Evolutionary conservation across 179 eudicot species (phyloP), one percentile per base, ranked within the genome.

Genomic region (Monotropa hypopitys): DNA sequence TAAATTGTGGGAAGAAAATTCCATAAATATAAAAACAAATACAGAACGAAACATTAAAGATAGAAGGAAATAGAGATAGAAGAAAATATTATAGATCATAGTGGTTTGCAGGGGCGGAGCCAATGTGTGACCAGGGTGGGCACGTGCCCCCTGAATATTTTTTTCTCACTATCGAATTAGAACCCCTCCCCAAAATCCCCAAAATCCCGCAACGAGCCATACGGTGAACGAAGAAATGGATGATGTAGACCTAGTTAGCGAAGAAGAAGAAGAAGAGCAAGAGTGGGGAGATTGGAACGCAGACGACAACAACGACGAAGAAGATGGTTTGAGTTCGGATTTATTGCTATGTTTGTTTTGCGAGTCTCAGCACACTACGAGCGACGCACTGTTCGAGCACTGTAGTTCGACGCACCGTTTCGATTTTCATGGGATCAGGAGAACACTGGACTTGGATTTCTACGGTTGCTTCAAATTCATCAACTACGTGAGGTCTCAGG

Each of bases 261-360:
- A 83, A 20, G 81, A 72, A 40, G 76, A 73, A 15, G 83, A 63
- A 0, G 85, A 82, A 70, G 85, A 26, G 11, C 82, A 83, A 69
- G 77, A 76, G 30, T 94, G 98, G 98, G 92, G 88, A 0, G 98
- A 94, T 42, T 94, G 95, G 96, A 79, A 87, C 62, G 87, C 82
- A 7, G 90, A 89, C 21, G 95, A 84, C 30, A 81, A 84, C 2
- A 90, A 84, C 21, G 88, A 76, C 18, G 81, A 28, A 18, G 87
- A 65, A 12, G 81, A 82, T 6, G 82, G 18, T 63, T 35, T 28
- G 20, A 75, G 54, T 51, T 59, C 85, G 0, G 65, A 82, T 2
- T 50, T 18, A 33, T 40, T 91, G 80, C 87, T 87, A 72, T 92
- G 98, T 76, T 83, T 94, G 79, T 94, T 94, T 78, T 94, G 98